Base-by-base conservation (phyloP, 2,329 filamentous ascomycete genomes). In the Metarhizium rileyi region DNA sequence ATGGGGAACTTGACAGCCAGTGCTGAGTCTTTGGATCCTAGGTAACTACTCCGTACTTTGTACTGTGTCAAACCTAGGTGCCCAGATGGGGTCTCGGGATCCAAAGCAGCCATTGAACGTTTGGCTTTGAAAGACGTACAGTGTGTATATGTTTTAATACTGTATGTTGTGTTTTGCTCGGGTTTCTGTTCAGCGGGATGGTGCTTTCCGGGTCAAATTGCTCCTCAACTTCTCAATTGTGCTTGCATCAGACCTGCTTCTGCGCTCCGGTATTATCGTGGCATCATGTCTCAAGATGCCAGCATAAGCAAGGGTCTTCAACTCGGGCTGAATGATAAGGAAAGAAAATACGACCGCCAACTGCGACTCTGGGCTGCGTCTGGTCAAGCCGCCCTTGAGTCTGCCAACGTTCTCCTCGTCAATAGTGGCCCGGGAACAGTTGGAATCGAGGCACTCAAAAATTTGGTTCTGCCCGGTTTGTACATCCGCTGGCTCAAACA, bases 301-400 rank as follows among this genome's bases (percentile, higher is more conserved):
- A 57, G 44, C 30, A 66, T 64, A 61, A 54, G 56, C 35, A 61
- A 63, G 45, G 60, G 61, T 9, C 47, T 53, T 18, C 70, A 78
- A 36, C 70, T 73, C 27, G 74, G 74, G 0, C 78, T 76, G 8
- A 76, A 78, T 5, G 78, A 80, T 55, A 81, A 82, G 61, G 78
- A 82, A 54, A 80, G 80, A 66, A 94, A 88, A 63, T 98, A 98
- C 70, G 93, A 98, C 66, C 83, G 93, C 48, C 93, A 98, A 69
- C 81, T 98, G 38, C 85, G 94, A 48, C 74, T 98, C 14, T 98
- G 93, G 93, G 94, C 90, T 53, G 90, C 91, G 40, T 88, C 81
- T 46, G 93, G 93, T 18, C 93, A 98, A 66, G 78, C 85, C 57
- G 91, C 90, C 16, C 76, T 98, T 2, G 94, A 98, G 67, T 82